Base-by-base conservation (phyloP, 768 basidiomycete genomes). In the Cubamyces sp. region DNA sequence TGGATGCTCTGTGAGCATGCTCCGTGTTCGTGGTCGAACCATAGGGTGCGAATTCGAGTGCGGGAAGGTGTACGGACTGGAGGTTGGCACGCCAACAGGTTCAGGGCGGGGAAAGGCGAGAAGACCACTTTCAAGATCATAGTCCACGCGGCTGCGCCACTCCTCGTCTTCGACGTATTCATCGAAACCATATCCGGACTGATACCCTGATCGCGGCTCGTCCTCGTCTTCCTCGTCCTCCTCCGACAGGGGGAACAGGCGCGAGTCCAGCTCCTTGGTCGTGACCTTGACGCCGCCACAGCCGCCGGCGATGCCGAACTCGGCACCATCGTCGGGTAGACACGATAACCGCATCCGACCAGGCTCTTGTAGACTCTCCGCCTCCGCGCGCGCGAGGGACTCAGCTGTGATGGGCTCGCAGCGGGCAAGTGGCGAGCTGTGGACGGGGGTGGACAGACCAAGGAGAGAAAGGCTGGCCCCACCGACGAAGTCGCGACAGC, bases 401-500 rank as follows among this genome's bases (percentile, higher is more conserved):
- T 54, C 60, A 0, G 68, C 62, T 3, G 57, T 69, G 21, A 71
- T 40, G 3, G 73, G 69, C 28, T 62, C 54, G 61, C 60, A 70
- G 12, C 73, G 70, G 28, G 61, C 73, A n/a, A 89, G 78, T 1
- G 81, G 82, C 16, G 86, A 87, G 58, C 81, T 80, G 23, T 69
- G 75, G 63, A 78, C 72, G 0, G 87, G 86, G 47, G 74, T 76
- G 12, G 82, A 79, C 54, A 89, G 77, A 1, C 80, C 82, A 57
- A 84, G 42, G 39, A 79, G 75, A 14, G 72, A 66, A 23, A 76
- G 64, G 1, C 71, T 69, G 18, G 74, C 73, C 9, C 74, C 66
- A 52, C 75, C 74, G 51, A 79, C 69, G 61, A 82, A 77, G 19
- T 79, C 78, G 39, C 81, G 76, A 63, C 83, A 84, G 56, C 84